Evolutionary conservation across 768 basidiomycete genomes (phyloP), one percentile per base, ranked within the genome.

Genomic region (Leucocoprinus leucothites): DNA sequence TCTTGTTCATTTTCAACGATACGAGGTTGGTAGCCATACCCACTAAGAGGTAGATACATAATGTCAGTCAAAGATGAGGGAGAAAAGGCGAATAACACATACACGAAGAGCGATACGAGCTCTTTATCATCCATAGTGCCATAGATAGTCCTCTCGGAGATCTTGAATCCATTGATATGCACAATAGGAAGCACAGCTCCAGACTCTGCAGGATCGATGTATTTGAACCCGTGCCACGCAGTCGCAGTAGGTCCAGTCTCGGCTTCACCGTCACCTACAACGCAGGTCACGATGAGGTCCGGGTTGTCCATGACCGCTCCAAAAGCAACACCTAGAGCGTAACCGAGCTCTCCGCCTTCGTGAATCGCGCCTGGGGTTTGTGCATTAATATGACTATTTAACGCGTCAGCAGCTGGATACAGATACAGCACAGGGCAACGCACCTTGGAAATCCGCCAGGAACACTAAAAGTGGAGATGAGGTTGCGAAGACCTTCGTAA

Each of bases 221-320:
- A 97, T 74, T 97, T 94, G 82, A 77, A 86, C 5, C 80, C 86
- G 63, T 93, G 91, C 89, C 91, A 94, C 18, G 87, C 86, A 14
- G 82, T 75, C 5, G 89, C 87, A 35, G 89, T 90, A 0, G 88
- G 88, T 3, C 89, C 89, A 2, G 86, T 86, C 68, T 91, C 89
- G 3, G 87, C 85, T 70, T 95, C 93, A 25, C 92, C 93, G 58
- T 94, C 92, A 21, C 93, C 93, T n/a, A 96, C 73, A 28, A 95
- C 77, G 57, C 88, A 91, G 46, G 85, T 79, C 18, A 87, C 83
- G 61, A 95, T 80, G 16, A 93, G 82, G 64, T 94, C 79, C 7
- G 92, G 93, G 59, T 91, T 87, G 67, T 97, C 94, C 89, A 96
- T 93, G 61, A 91, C 84, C 22, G 89, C 86, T 34, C 94, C 94